Evolutionary conservation across 2,329 filamentous ascomycete genomes (phyloP), one percentile per base, ranked within the genome.

Genomic region (Orbilia quercus): DNA sequence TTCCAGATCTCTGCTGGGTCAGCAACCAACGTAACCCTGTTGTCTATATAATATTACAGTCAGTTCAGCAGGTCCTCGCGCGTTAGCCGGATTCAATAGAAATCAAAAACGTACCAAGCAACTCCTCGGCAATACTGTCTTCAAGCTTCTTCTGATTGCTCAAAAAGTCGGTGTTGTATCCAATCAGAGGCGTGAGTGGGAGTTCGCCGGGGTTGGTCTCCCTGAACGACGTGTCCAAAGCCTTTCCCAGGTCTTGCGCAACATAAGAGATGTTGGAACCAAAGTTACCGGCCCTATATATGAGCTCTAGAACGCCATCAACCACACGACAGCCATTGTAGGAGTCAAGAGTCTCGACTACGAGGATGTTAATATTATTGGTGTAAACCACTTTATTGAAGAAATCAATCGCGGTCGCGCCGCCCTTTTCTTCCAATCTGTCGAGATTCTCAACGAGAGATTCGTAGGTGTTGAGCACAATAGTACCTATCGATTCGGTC

Each of bases 221-320:
- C 5, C 23, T 23, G 25, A 47, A 66, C 1, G 60, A 34, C 12
- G 48, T 25, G 48, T 73, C 60, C 1, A 73, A 53, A 34, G 36
- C 50, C 40, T 73, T 73, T 40, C 48, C 40, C 18, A 73, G 54
- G 11, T 66, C 44, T 7, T 53, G 36, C 5, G 54, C 50, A 66
- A 60, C 23, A 40, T 73, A 60, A 5, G 38, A 60, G 45, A 22
- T 42, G 45, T 73, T 73, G 38, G 69, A 66, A 23, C 69, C 69
- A 20, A 45, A 73, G 47, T 60, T 62, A 6, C 18, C 60, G 2
- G 53, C 50, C 54, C 59, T 73, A 42, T 50, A 73, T 4, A 73
- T 16, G 20, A 73, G 47, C 38, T 73, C 60, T 14, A 73, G n/a
- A 28, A 66, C 60, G 48, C 69, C 69, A 16, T 73, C 69, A 14